phyloP scores from a whole-genome alignment of 73 alveolate genomes.

The Tetrahymena thermophila region DNA sequence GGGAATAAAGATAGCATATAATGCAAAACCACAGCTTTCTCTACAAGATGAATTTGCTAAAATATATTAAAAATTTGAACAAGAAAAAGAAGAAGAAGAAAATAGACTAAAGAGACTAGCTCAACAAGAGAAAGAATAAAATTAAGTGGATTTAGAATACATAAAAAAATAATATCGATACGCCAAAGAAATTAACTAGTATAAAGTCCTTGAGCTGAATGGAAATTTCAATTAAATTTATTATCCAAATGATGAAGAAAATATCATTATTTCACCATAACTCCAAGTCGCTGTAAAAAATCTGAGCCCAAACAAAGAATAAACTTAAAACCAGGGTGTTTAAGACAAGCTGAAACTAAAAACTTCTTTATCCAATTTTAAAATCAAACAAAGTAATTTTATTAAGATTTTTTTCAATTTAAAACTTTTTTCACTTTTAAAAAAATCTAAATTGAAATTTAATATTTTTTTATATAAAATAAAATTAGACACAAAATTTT shows the following conservation, averaged over 20 bases:
- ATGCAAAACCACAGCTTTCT: background rate
- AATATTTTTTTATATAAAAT: background rate
- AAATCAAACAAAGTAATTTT: background rate
- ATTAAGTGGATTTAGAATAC: background rate
- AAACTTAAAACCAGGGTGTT: background rate
- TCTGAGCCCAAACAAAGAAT: background rate
- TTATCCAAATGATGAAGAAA: background rate
- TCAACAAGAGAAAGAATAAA: background rate
- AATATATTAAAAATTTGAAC: background rate
- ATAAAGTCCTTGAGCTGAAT: background rate
- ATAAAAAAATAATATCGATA: background rate
- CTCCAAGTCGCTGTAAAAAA: background rate
- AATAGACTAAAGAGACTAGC: background rate
- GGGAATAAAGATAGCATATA: background rate
- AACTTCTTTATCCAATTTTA: background rate
- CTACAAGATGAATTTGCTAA: background rate
- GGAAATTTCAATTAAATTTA: background rate
- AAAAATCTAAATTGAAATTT: background rate
- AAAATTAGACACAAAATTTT: background rate
- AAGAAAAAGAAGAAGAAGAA: background rate
- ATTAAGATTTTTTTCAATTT: too few species aligned
- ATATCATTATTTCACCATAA: background rate
- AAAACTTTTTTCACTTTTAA: too few species aligned
- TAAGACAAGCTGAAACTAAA: background rate
- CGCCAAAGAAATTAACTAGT: background rate